phyloP scores from a whole-genome alignment of 345 rosid genomes.

The Eucalyptus curtisii region DNA sequence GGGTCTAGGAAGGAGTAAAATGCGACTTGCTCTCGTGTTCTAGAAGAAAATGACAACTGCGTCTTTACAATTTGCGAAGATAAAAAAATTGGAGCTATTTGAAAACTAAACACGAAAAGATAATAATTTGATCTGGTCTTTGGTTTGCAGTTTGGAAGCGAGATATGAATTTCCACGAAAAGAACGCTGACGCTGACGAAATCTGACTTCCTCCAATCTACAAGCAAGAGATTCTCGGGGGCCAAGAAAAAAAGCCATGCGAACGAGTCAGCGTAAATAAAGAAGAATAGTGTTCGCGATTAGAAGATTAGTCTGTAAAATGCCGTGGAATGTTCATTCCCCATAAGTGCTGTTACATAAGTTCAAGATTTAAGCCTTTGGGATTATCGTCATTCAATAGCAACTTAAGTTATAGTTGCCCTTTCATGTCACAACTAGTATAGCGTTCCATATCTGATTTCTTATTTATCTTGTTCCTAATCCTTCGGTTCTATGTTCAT shows the following conservation, averaged over 20 bases:
- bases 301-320: neutral
- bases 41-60: neutral
- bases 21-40: neutral
- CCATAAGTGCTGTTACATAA: neutral
- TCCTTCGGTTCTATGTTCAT: rapidly evolving
- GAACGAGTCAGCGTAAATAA: neutral
- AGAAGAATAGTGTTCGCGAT: neutral
- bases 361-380: neutral
- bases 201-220: neutral
- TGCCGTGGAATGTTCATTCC: neutral
- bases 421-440: neutral
- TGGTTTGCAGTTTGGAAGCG: neutral
- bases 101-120: neutral
- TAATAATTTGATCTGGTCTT: neutral
- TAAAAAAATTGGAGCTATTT: neutral
- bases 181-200: neutral
- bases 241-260: neutral
- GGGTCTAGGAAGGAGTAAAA: neutral
- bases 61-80: neutral
- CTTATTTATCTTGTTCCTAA: rapidly evolving
- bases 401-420: neutral
- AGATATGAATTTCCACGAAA: neutral
- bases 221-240: neutral
- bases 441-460: rapidly evolving
- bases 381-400: neutral